A percentile compares a stretch with the other conserved stretches of the same genome.
Evolutionary conservation across 139 green algal genomes (phyloP).

Genomic region (Limnomonas spitsbergensis): DNA sequence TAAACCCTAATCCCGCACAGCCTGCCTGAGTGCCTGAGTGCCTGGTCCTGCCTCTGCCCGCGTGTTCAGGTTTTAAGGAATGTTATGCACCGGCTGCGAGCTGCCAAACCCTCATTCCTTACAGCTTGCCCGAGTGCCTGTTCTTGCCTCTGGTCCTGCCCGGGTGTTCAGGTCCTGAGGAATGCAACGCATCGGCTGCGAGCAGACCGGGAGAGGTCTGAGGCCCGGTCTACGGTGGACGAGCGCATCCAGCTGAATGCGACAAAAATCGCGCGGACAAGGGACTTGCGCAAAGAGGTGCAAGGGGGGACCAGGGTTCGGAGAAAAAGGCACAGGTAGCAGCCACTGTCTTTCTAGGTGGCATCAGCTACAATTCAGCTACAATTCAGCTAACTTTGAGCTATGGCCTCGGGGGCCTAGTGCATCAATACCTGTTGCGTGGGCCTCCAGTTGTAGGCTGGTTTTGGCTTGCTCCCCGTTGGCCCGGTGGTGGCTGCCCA

Average conservation of each 20-base stretch:
- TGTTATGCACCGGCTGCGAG: too few species aligned
- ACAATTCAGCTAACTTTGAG: too few species aligned
- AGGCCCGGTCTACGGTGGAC: constrained; percentile 46
- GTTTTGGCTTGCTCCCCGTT: background rate
- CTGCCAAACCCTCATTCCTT: too few species aligned
- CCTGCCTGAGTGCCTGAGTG: too few species aligned
- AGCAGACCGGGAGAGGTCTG: constrained; percentile 39
- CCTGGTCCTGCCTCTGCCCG: too few species aligned
- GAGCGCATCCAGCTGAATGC: constrained; percentile 55
- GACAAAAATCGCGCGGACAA: constrained; percentile 38
- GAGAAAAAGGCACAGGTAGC: background rate
- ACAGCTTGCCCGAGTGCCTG: too few species aligned
- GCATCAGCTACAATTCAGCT: too few species aligned
- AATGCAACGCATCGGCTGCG: constrained; percentile 30
- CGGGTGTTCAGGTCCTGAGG: constrained; percentile 51
- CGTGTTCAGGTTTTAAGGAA: too few species aligned
- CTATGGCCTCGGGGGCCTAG: background rate
- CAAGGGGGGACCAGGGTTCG: background rate
- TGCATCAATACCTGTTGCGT: background rate
- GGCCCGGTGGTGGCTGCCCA: too few species aligned
- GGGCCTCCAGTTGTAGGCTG: background rate
- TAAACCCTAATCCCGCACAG: too few species aligned
- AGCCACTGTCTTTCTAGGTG: too few species aligned
- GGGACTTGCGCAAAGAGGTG: constrained; percentile 45
- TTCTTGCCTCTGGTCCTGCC: too few species aligned